Conservation (phyloP, 768 basidiomycete species). For the Suillus decipiens region DNA sequence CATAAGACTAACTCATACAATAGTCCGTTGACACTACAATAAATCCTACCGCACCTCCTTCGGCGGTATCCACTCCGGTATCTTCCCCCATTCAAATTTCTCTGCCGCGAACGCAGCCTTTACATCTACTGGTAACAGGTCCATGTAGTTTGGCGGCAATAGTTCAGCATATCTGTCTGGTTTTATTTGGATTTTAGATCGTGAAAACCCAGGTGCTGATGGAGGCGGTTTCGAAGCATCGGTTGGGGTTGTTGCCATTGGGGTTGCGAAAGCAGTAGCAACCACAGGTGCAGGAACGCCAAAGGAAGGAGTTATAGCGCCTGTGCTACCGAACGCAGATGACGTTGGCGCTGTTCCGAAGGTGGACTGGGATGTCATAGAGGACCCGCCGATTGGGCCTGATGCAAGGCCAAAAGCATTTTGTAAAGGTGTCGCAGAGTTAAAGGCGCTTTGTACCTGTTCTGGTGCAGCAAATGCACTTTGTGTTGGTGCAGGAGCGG, state of each 20-base stretch:
- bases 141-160: slow-evolving; percentile 60
- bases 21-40: neutral
- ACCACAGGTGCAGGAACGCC: slow-evolving; percentile 24
- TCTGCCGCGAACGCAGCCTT: slow-evolving; percentile 54
- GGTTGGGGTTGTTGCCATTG: slow-evolving; percentile 24
- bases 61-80: slow-evolving; percentile 79
- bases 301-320: slow-evolving; percentile 22
- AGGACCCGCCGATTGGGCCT: slow-evolving; percentile 5
- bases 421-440: slow-evolving; percentile 7
- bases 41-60: slow-evolving; percentile 49
- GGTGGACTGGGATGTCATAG: slow-evolving; percentile 16
- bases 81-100: slow-evolving; percentile 67
- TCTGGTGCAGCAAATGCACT: slow-evolving; percentile 22
- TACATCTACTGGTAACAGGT: slow-evolving; percentile 51
- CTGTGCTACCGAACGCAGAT: slow-evolving; percentile 21
- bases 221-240: slow-evolving; percentile 22
- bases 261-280: slow-evolving; percentile 27
- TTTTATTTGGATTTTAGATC: slow-evolving; percentile 35
- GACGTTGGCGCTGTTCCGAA: slow-evolving; percentile 28
- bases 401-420: neutral
- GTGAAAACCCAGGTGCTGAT: slow-evolving; percentile 39
- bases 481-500: slow-evolving; percentile 13
- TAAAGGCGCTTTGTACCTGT: slow-evolving; percentile 24
- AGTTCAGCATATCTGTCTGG: slow-evolving; percentile 57
- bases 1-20: slow-evolving; percentile 3